Percentiles rank a stretch among this genome's conserved stretches.
Conservation (phyloP, 352 stramenopile species). For the Pilasporangium apinafurcum region DNA sequence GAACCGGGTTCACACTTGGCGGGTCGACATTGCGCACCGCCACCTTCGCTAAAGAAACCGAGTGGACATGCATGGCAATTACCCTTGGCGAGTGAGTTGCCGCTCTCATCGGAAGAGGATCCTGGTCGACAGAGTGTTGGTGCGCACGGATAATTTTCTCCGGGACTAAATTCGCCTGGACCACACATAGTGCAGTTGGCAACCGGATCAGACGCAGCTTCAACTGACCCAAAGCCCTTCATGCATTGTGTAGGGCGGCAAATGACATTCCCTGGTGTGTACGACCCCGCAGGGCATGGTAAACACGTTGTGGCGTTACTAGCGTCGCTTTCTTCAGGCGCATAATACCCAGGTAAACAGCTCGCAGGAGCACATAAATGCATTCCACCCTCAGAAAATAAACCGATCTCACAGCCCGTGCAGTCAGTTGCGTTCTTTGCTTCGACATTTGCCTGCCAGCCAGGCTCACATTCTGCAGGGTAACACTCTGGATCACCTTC, state of each 20-base stretch:
- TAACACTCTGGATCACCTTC: slow-evolving; percentile 13
- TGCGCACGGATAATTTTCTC: slow-evolving; percentile 40
- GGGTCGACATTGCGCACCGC: slow-evolving; percentile 21
- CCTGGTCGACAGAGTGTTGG: slow-evolving; percentile 21
- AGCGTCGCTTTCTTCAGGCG: slow-evolving; percentile 18
- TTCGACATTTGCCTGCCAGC: slow-evolving; percentile 26
- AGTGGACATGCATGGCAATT: slow-evolving; percentile 31
- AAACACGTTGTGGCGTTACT: slow-evolving; percentile 13
- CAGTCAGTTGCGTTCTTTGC: slow-evolving; percentile 36
- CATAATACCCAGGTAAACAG: slow-evolving; percentile 23
- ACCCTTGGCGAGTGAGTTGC: slow-evolving; percentile 35
- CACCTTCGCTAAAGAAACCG: slow-evolving; percentile 29
- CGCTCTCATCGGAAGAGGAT: slow-evolving; percentile 16
- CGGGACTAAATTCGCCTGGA: slow-evolving; percentile 27
- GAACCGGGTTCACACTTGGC: slow-evolving; percentile 36
- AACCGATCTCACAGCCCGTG: slow-evolving; percentile 30
- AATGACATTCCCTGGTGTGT: slow-evolving; percentile 24
- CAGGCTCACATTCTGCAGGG: slow-evolving; percentile 22
- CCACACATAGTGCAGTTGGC: slow-evolving; percentile 38
- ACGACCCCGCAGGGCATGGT: slow-evolving; percentile 27
- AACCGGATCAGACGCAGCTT: slow-evolving; percentile 22
- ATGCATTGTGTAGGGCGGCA: slow-evolving; percentile 25
- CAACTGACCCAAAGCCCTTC: slow-evolving; percentile 28
- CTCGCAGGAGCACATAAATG: slow-evolving; percentile 23
- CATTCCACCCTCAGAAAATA: slow-evolving; percentile 28